A percentile compares a stretch with the other conserved stretches of the same genome.
Evolutionary conservation across 1,284 basidiomycete species (phyloP).

Genomic region (Irpex sp.): DNA sequence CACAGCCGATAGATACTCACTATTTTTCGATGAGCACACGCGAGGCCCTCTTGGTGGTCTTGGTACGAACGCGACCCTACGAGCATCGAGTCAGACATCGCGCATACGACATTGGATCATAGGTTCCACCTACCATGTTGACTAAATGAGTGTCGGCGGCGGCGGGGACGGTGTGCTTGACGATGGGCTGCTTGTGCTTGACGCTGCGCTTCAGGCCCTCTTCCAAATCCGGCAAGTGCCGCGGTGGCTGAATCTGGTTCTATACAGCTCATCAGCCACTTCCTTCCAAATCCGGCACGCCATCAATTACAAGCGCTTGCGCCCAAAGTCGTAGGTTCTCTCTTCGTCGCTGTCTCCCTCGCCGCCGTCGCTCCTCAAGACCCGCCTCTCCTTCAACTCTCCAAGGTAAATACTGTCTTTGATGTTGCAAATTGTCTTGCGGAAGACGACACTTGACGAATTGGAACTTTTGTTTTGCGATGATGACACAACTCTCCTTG

Average conservation of each 20-base stretch:
- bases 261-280: slow-evolving; percentile 13
- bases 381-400: slow-evolving; percentile 8
- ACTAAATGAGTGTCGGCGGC: slow-evolving; percentile 23
- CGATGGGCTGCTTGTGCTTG: slow-evolving; percentile 17
- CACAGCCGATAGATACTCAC: slow-evolving; percentile 47
- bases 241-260: slow-evolving; percentile 16
- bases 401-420: slow-evolving; percentile 32
- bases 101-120: neutral
- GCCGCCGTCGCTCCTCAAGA: slow-evolving; percentile 23
- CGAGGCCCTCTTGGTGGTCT: slow-evolving; percentile 99
- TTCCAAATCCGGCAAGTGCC: slow-evolving; percentile 13
- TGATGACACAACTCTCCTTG: neutral
- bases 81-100: neutral
- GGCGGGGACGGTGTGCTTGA: slow-evolving; percentile 21
- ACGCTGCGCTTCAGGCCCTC: slow-evolving; percentile 9
- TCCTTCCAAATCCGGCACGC: neutral
- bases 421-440: slow-evolving; percentile 10
- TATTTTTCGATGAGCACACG: slow-evolving; percentile 99
- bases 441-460: slow-evolving; percentile 25
- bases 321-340: slow-evolving; percentile 5
- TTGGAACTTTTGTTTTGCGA: slow-evolving; percentile 18
- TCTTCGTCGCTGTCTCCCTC: slow-evolving; percentile 11
- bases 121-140: slow-evolving; percentile 22
- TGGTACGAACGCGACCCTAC: slow-evolving; percentile 99
- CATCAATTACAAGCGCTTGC: neutral